Evolutionary conservation across 768 basidiomycete genomes (phyloP).

Genomic region (Artomyces pyxidatus): DNA sequence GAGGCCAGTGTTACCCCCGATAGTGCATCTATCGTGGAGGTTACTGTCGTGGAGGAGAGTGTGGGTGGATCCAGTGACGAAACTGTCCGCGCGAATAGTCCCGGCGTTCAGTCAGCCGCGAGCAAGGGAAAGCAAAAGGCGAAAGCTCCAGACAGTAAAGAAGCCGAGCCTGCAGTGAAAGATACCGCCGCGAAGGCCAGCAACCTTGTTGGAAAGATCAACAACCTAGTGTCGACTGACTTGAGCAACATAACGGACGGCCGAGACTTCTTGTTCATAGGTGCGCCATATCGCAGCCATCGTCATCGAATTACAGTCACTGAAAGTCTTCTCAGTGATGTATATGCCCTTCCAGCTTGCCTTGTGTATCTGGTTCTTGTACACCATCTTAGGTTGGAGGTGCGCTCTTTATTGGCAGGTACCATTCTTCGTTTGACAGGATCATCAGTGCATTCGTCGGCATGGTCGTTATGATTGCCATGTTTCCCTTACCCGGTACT

Average conservation of each 20-base stretch:
- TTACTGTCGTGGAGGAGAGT: not conserved
- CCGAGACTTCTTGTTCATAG: constrained; percentile 18
- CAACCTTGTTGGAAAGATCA: constrained; percentile 67
- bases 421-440: too few species aligned
- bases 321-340: constrained; percentile 16
- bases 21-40: not conserved
- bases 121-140: not conserved
- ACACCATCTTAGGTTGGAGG: constrained; percentile 46
- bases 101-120: not conserved
- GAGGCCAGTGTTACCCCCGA: not conserved
- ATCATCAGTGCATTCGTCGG: constrained; percentile 31
- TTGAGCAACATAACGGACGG: constrained; percentile 24
- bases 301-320: not conserved
- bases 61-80: not conserved
- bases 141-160: not conserved
- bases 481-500: constrained; percentile 35
- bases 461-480: constrained; percentile 29
- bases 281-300: constrained; percentile 7
- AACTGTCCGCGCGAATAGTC: constrained; percentile 7
- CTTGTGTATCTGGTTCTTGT: constrained; percentile 34
- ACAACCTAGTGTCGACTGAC: constrained; percentile 69
- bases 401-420: constrained; percentile 15
- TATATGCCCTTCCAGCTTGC: constrained; percentile 33
- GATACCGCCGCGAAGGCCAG: constrained; percentile 15
- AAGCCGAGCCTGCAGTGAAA: not conserved